Conservation (phyloP, 495 filamentous ascomycete species). For the Penicillium crystallinum region DNA sequence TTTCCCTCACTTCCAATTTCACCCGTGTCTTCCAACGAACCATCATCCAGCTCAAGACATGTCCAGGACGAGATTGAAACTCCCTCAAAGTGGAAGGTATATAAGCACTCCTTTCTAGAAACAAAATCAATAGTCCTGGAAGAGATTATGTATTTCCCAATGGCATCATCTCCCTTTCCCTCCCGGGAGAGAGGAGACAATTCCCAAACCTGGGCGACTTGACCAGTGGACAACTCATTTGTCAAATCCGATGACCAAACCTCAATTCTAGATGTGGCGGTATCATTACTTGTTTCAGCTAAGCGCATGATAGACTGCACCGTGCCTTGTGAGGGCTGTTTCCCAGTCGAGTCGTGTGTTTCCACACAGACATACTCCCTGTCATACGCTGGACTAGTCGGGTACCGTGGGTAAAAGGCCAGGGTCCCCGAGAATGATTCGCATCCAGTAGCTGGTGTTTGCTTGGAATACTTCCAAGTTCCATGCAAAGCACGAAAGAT, state of each 20-base stretch:
- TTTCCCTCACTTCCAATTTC: background rate
- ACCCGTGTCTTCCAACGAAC: background rate
- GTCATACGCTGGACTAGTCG: constrained; percentile 16
- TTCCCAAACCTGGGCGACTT: background rate
- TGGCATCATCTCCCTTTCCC: background rate
- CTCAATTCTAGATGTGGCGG: constrained; percentile 7
- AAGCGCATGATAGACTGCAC: constrained; percentile 13
- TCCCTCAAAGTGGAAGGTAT: constrained; percentile 29
- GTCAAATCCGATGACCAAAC: constrained; percentile 2
- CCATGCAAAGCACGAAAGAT: constrained; percentile 73
- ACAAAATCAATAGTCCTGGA: background rate
- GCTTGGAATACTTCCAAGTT: constrained; percentile 56
- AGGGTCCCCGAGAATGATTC: constrained; percentile 48
- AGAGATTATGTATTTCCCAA: constrained; percentile 15
- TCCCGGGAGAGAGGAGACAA: constrained; percentile 7
- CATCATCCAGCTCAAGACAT: background rate
- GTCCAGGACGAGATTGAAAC: constrained; percentile 32
- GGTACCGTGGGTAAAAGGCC: constrained; percentile 54
- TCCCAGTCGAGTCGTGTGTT: background rate
- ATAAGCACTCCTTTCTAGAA: constrained; percentile 5
- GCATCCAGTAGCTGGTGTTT: constrained; percentile 25
- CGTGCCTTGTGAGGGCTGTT: background rate
- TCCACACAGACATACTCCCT: constrained; percentile 33
- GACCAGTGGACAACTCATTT: background rate
- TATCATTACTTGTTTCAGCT: constrained; percentile 1